These are phyloP conservation scores for Pilasporangium apinafurcum DNA, from an alignment of 352 stramenopile genomes.

Conservation along the genomic window DNA sequence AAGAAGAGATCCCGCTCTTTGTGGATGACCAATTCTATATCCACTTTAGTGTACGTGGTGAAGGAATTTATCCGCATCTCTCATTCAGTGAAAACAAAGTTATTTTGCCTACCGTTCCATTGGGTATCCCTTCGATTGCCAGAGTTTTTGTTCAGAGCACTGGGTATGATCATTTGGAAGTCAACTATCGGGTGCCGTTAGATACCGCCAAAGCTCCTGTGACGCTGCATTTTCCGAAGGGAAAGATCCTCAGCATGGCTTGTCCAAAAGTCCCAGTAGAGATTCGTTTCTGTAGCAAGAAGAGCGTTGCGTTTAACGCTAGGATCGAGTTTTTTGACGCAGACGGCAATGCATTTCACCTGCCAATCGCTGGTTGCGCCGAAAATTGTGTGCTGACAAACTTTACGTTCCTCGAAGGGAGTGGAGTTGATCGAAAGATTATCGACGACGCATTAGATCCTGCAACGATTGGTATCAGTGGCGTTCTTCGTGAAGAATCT, in stretches of 20 bases:
- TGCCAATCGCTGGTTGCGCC: conserved; percentile 80
- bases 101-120: conserved; percentile 84
- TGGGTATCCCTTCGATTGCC: conserved; percentile 61
- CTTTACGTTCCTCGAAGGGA: conserved; percentile 69
- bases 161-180: conserved; percentile 89
- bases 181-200: conserved; percentile 75
- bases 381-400: conserved; percentile 93
- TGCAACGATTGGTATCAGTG: neutral
- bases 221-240: conserved; percentile 84
- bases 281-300: conserved; percentile 71
- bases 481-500: neutral
- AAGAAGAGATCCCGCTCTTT: conserved; percentile 66
- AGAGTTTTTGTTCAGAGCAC: conserved; percentile 82
- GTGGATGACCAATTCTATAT: conserved; percentile 76
- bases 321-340: conserved; percentile 91
- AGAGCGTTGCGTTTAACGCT: conserved; percentile 88
- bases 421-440: conserved; percentile 15
- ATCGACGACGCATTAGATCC: neutral
- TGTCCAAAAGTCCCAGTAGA: conserved; percentile 78
- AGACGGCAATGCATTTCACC: conserved; percentile 81
- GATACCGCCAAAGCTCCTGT: conserved; percentile 78
- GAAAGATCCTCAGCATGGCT: conserved; percentile 81
- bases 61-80: conserved; percentile 89
- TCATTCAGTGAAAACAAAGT: conserved; percentile 85
- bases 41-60: conserved; percentile 67